Conservation (phyloP, 148 eudicot genomes). For the Drosera capensis region DNA sequence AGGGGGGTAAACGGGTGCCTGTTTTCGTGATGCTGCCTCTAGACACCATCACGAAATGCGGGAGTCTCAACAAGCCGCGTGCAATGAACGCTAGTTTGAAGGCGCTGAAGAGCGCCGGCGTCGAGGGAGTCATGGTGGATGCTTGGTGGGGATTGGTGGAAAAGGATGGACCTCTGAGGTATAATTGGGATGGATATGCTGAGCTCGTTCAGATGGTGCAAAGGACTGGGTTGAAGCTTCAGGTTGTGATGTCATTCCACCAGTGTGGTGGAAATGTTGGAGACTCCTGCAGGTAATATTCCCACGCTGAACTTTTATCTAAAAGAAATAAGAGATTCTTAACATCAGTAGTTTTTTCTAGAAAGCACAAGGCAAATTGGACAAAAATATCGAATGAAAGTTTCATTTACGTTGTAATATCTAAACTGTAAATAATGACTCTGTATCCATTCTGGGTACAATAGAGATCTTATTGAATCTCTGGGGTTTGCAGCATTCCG, state of each 20-base stretch:
- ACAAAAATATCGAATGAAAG: no score
- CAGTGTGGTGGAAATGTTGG: conserved; percentile 99
- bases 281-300: conserved; percentile 91
- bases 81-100: conserved; percentile 86
- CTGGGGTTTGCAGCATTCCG: conserved; percentile 28
- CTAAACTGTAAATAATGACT: no score
- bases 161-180: conserved; percentile 29
- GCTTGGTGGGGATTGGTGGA: conserved; percentile 72
- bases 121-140: conserved; percentile 59
- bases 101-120: conserved; percentile 61
- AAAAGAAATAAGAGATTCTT: no score
- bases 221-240: conserved; percentile 47
- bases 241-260: conserved; percentile 48
- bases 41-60: conserved; percentile 58
- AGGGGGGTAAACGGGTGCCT: conserved; percentile 51
- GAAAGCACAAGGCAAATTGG: no score
- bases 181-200: conserved; percentile 52
- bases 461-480: neutral
- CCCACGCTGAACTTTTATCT: neutral
- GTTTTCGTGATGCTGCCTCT: conserved; percentile 93
- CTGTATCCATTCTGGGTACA: no score
- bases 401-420: no score
- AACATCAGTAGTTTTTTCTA: no score
- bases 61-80: conserved; percentile 47
- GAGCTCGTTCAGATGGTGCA: conserved; percentile 35